A percentile compares a stretch with the other conserved stretches of the same genome.
Conservation (phyloP, 2,329 filamentous ascomycete species). For the Coniochaeta sp. region DNA sequence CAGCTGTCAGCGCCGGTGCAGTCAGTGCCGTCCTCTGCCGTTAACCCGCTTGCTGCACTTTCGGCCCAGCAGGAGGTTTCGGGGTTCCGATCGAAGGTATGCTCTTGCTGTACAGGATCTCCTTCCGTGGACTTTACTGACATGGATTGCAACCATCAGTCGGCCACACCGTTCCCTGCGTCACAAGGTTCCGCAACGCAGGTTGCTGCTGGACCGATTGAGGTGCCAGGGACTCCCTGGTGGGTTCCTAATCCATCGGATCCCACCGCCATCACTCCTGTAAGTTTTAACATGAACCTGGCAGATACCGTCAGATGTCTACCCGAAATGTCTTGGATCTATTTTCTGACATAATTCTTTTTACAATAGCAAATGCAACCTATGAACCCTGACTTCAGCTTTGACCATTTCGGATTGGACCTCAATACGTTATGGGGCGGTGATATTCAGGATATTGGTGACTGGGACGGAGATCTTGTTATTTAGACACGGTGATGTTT, state of each 20-base stretch:
- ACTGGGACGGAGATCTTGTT: conserved; percentile 10
- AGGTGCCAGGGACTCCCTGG: conserved; percentile 17
- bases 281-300: conserved; percentile 15
- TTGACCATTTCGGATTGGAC: conserved; percentile 45
- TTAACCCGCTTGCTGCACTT: neutral
- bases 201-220: conserved; percentile 4
- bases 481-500: neutral
- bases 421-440: conserved; percentile 45
- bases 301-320: too few relatives aligned
- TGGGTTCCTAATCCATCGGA: conserved; percentile 20
- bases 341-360: conserved; percentile 19
- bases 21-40: neutral
- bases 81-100: conserved; percentile 9
- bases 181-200: conserved; percentile 5
- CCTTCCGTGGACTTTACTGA: neutral
- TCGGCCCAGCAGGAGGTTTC: neutral
- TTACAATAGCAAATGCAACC: conserved; percentile 17
- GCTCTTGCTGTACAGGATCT: neutral
- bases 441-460: conserved; percentile 8
- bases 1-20: conserved; percentile 3
- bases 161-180: conserved; percentile 14
- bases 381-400: conserved; percentile 44
- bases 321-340: too few relatives aligned
- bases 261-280: conserved; percentile 25
- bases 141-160: conserved; percentile 7